These are phyloP conservation scores for Clonostachys rosea DNA, from an alignment of 2,329 filamentous ascomycete species.

Conservation along the genomic window DNA sequence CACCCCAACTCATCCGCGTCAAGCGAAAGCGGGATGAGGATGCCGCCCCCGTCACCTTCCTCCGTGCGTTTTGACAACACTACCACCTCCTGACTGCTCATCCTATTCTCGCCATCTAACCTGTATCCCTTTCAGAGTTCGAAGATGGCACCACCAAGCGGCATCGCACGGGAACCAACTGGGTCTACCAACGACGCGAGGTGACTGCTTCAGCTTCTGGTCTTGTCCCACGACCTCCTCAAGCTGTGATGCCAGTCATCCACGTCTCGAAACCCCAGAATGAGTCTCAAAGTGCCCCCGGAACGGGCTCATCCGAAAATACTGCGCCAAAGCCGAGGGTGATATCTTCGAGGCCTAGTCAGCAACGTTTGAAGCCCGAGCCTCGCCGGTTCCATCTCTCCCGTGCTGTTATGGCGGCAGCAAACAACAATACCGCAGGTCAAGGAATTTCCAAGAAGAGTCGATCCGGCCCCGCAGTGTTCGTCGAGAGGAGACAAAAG, in stretches of 20 bases:
- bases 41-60: slow-evolving; percentile 48
- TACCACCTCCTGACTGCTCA: slow-evolving; percentile 1
- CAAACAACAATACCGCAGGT: slow-evolving; percentile 10
- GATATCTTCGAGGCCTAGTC: not conserved
- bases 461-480: slow-evolving; percentile 41
- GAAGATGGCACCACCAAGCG: slow-evolving; percentile 45
- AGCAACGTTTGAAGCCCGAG: slow-evolving; percentile 15
- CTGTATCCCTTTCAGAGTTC: slow-evolving; percentile 31
- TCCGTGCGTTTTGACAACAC: slow-evolving; percentile 33
- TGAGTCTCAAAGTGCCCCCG: slow-evolving; percentile 7
- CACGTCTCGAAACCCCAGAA: slow-evolving; percentile 37
- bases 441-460: slow-evolving; percentile 31
- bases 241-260: slow-evolving; percentile 33
- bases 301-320: not conserved
- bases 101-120: slow-evolving; percentile 7
- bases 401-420: slow-evolving; percentile 30
- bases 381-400: slow-evolving; percentile 54
- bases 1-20: slow-evolving; percentile 54
- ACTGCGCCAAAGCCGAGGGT: slow-evolving; percentile 3
- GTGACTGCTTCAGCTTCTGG: slow-evolving; percentile 8
- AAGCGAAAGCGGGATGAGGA: slow-evolving; percentile 56
- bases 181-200: slow-evolving; percentile 51
- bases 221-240: no score
- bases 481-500: slow-evolving; percentile 47
- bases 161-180: slow-evolving; percentile 43